These are phyloP conservation scores for Globisporangium middletonii DNA, from an alignment of 352 stramenopile genomes.

Conservation along the genomic window DNA sequence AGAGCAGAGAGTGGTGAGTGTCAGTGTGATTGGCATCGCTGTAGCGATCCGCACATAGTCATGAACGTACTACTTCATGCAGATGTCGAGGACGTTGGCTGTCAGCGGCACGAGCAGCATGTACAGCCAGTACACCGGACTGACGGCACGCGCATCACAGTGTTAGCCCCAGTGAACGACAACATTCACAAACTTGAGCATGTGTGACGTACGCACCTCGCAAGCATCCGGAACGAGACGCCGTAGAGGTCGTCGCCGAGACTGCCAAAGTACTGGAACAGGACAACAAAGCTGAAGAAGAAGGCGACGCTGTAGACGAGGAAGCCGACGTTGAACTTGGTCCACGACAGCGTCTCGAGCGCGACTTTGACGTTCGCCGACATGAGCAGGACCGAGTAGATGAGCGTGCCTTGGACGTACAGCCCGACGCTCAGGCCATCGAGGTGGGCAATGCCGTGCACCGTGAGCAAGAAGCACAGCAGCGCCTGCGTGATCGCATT, in stretches of 20 bases:
- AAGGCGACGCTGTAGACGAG: constrained; percentile 49
- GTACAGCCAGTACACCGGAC: constrained; percentile 62
- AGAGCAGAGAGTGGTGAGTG: background rate
- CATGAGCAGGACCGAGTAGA: constrained; percentile 72
- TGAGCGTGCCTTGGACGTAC: constrained; percentile 59
- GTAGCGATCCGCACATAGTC: background rate
- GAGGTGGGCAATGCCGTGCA: constrained; percentile 36
- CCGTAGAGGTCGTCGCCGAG: constrained; percentile 50
- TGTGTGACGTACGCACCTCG: constrained; percentile 25
- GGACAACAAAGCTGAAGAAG: constrained; percentile 59
- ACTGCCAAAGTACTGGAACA: constrained; percentile 44
- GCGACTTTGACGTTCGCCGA: constrained; percentile 74
- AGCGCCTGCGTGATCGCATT: constrained; percentile 64
- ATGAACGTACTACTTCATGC: constrained; percentile 53
- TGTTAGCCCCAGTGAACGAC: constrained; percentile 3
- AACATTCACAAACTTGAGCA: background rate
- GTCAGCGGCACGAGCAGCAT: constrained; percentile 60
- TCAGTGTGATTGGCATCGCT: background rate
- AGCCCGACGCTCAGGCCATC: constrained; percentile 27
- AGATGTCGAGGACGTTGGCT: constrained; percentile 53
- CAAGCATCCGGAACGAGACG: constrained; percentile 47
- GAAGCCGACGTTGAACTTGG: constrained; percentile 54
- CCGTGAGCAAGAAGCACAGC: constrained; percentile 53
- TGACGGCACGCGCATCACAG: constrained; percentile 8
- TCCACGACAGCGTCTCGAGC: constrained; percentile 73